Evolutionary conservation across 148 eudicot species (phyloP).

Genomic region (Fagopyrum homotropicum): DNA sequence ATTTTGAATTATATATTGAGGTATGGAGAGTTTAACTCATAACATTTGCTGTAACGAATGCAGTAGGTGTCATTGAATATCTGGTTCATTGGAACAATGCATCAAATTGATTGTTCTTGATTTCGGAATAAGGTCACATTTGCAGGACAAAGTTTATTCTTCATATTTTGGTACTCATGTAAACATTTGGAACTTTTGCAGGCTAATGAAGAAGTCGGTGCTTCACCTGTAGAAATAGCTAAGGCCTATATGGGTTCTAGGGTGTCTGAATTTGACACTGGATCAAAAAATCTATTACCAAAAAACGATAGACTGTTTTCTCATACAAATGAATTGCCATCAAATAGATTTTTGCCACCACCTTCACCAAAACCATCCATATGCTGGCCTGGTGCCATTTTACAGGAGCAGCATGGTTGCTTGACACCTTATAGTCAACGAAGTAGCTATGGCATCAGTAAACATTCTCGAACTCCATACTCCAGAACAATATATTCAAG

Average conservation of each 20-base stretch:
- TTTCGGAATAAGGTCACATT: not conserved
- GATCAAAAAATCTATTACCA: slow-evolving; percentile 22
- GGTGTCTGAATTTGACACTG: slow-evolving; percentile 34
- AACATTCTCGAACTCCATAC: slow-evolving; percentile 69
- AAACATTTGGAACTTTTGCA: slow-evolving; percentile 19
- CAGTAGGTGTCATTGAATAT: not conserved
- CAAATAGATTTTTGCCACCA: slow-evolving; percentile 36
- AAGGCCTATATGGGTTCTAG: slow-evolving; percentile 89
- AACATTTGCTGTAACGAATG: not conserved
- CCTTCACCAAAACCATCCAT: slow-evolving; percentile 52
- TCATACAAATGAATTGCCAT: slow-evolving; percentile 27
- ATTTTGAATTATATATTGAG: not conserved
- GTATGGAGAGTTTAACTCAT: not conserved
- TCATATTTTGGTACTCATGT: not conserved
- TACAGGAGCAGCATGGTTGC: slow-evolving; percentile 49
- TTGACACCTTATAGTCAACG: slow-evolving; percentile 52
- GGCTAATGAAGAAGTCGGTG: slow-evolving; percentile 53
- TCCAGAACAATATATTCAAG: slow-evolving; percentile 57
- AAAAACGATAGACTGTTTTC: slow-evolving; percentile 29
- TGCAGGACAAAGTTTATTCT: not conserved
- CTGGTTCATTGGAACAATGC: not conserved
- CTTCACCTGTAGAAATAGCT: slow-evolving; percentile 86
- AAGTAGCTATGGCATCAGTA: slow-evolving; percentile 44
- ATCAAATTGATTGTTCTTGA: not conserved
- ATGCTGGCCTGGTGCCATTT: slow-evolving; percentile 85